Evolutionary conservation across 2,329 filamentous ascomycete species (phyloP).

Genomic region (Capronia epimyces): DNA sequence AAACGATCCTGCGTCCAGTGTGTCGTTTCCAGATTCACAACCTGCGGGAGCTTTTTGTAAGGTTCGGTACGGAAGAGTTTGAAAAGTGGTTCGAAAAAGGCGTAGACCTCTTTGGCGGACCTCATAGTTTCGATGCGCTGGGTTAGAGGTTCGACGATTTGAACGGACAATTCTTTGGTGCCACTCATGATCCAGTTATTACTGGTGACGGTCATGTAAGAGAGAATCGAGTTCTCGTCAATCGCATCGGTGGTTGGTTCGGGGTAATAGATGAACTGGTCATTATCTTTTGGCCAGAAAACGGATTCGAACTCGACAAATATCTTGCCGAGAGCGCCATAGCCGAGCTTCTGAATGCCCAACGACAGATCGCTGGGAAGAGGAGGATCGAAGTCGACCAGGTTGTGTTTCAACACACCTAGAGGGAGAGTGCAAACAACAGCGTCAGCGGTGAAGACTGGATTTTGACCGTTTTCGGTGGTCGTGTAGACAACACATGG

Average conservation of each 20-base stretch:
- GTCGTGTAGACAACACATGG: slow-evolving; percentile 27
- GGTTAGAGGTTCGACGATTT: slow-evolving; percentile 43
- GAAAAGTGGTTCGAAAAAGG: slow-evolving; percentile 44
- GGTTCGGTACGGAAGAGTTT: slow-evolving; percentile 42
- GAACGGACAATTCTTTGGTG: slow-evolving; percentile 41
- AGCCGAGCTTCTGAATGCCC: slow-evolving; percentile 38
- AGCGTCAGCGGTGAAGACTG: slow-evolving; percentile 34
- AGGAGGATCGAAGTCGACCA: slow-evolving; percentile 39
- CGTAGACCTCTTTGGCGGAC: slow-evolving; percentile 35
- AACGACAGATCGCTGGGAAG: slow-evolving; percentile 36
- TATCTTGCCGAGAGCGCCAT: slow-evolving; percentile 42
- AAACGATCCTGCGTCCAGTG: slow-evolving; percentile 43
- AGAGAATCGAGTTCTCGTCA: slow-evolving; percentile 39
- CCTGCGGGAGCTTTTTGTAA: slow-evolving; percentile 40
- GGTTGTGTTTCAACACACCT: slow-evolving; percentile 37
- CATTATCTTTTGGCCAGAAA: slow-evolving; percentile 44
- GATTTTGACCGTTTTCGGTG: slow-evolving; percentile 11
- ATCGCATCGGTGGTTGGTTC: slow-evolving; percentile 35
- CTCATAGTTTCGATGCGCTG: slow-evolving; percentile 43
- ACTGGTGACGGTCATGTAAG: slow-evolving; percentile 42
- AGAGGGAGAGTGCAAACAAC: slow-evolving; percentile 40
- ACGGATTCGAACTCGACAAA: slow-evolving; percentile 43
- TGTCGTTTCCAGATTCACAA: slow-evolving; percentile 40
- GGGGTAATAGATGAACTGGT: slow-evolving; percentile 44
- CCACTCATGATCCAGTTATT: slow-evolving; percentile 44